phyloP scores from a whole-genome alignment of 768 basidiomycete genomes.

The Sporobolomyces phaffii region DNA sequence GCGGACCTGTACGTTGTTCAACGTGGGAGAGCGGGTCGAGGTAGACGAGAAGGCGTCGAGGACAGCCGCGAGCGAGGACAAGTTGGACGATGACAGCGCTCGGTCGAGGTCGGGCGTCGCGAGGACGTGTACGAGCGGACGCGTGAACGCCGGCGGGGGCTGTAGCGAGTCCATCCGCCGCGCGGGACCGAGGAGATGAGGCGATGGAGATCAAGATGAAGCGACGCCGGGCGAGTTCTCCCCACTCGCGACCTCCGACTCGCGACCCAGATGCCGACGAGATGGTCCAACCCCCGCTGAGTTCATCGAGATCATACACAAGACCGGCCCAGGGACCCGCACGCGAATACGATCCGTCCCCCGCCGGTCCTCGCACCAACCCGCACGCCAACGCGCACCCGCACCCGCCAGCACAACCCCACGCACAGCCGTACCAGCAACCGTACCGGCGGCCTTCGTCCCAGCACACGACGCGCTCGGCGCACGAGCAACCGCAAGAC shows the following conservation, averaged over 20 bases:
- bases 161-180: background rate
- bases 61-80: conserved; percentile 2
- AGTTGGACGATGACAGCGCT: background rate
- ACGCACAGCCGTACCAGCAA: background rate
- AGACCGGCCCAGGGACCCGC: background rate
- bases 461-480: no score
- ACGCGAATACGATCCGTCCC: background rate
- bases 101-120: background rate
- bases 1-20: conserved; percentile 9
- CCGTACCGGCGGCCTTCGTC: background rate
- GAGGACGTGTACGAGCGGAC: background rate
- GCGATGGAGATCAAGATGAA: background rate
- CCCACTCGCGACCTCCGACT: background rate
- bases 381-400: background rate
- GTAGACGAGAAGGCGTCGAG: background rate
- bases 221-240: background rate
- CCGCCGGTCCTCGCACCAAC: no score
- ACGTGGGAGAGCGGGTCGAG: background rate
- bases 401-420: background rate
- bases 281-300: background rate
- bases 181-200: background rate
- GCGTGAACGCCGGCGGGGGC: background rate
- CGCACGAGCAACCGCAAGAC: no score
- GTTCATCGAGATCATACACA: conserved; percentile 3
- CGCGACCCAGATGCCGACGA: background rate